Percentiles rank a stretch among this genome's conserved stretches.
Conservation (phyloP, 495 filamentous ascomycete species). For the Penicillium steckii region DNA sequence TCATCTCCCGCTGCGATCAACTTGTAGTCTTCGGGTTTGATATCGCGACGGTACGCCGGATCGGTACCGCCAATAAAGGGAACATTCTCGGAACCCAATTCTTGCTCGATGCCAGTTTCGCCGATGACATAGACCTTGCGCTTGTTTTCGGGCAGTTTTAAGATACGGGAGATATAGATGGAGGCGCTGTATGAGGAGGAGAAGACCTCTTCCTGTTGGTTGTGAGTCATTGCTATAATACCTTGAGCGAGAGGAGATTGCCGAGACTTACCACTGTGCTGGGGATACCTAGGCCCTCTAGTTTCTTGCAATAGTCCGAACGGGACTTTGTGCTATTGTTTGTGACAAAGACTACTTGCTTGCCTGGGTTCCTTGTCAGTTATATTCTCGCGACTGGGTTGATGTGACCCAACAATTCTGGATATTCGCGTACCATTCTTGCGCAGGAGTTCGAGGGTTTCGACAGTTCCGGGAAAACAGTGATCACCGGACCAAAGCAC, state of each 20-base stretch:
- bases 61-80: constrained; percentile 88
- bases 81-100: constrained; percentile 74
- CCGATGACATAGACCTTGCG: constrained; percentile 94
- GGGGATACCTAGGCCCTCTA: constrained; percentile 78
- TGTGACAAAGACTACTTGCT: constrained; percentile 93
- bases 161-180: constrained; percentile 93
- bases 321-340: constrained; percentile 99
- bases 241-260: neutral
- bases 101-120: constrained; percentile 87
- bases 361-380: constrained; percentile 54
- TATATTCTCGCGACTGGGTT: constrained; percentile 2
- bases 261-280: constrained; percentile 54
- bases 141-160: constrained; percentile 69
- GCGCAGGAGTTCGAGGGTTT: constrained; percentile 79
- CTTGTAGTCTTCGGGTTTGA: constrained; percentile 76
- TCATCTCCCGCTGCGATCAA: constrained; percentile 65
- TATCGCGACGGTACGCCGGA: constrained; percentile 68
- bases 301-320: constrained; percentile 86
- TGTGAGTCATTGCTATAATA: neutral
- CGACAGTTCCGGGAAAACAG: constrained; percentile 76
- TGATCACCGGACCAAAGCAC: constrained; percentile 96
- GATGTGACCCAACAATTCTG: neutral
- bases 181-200: constrained; percentile 92
- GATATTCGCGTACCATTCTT: constrained; percentile 58
- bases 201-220: constrained; percentile 82